phyloP scores from a whole-genome alignment of 2,329 filamentous ascomycete genomes.

The Aspergillus brunneoviolaceus region DNA sequence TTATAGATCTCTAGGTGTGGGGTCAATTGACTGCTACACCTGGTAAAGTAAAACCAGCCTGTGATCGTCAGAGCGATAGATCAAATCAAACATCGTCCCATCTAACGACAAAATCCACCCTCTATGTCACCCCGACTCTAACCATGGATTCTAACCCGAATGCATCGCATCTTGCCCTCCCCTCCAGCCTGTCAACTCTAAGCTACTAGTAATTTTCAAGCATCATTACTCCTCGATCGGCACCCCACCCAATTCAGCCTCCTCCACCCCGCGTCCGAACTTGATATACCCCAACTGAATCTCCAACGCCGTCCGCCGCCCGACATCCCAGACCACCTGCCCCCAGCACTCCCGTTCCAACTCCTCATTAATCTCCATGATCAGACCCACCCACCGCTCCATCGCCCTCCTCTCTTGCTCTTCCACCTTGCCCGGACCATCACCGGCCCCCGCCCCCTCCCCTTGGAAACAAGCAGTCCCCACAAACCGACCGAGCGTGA shows the following conservation, averaged over 20 bases:
- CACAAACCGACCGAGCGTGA: conserved; percentile 5
- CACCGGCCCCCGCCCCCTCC: neutral
- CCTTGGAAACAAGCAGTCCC: neutral
- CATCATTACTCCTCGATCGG: neutral
- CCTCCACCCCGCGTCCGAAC: neutral
- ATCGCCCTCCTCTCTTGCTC: neutral
- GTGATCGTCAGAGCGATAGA: too few relatives aligned
- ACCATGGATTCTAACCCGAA: too few relatives aligned
- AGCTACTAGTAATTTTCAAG: too few relatives aligned
- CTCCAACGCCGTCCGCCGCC: neutral
- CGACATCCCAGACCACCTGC: neutral
- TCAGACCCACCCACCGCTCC: neutral
- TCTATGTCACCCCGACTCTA: too few relatives aligned
- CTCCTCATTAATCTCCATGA: conserved; percentile 1
- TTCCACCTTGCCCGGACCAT: neutral
- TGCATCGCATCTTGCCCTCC: too few relatives aligned
- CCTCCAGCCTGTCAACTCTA: too few relatives aligned
- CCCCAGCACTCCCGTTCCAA: neutral
- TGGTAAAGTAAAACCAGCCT: too few relatives aligned
- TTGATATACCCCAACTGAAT: conserved; percentile 7
- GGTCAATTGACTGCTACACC: too few relatives aligned
- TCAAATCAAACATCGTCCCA: too few relatives aligned
- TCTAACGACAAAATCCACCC: too few relatives aligned
- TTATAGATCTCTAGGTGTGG: too few relatives aligned
- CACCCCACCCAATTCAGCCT: neutral